Evolutionary conservation across 1,284 basidiomycete genomes (phyloP).

Genomic region (Cutaneotrichosporon sp.): DNA sequence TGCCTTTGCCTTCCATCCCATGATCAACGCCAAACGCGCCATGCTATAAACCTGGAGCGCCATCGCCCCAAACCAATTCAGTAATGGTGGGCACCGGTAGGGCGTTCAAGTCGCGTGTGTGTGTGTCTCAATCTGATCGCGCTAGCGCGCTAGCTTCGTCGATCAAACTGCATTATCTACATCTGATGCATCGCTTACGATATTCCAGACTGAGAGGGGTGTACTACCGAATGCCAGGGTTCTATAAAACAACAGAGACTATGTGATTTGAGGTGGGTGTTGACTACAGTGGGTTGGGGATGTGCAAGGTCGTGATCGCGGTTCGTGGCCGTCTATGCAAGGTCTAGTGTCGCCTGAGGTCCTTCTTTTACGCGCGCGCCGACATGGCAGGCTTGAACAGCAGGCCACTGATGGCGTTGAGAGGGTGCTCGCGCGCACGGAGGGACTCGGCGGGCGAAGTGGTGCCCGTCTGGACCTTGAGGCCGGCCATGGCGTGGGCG

Average conservation of each 20-base stretch:
- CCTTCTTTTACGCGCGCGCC: conserved; percentile 5
- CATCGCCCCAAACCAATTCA: too few species aligned
- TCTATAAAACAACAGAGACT: conserved; percentile 11
- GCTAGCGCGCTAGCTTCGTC: background rate
- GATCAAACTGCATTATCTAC: conserved; percentile 55
- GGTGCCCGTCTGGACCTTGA: conserved; percentile 37
- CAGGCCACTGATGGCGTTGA: conserved; percentile 30
- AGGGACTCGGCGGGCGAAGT: conserved; percentile 17
- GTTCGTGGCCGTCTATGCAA: conserved; percentile 6
- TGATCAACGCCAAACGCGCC: too few species aligned
- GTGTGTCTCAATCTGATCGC: too few species aligned
- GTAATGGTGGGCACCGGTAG: too few species aligned
- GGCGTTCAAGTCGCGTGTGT: too few species aligned
- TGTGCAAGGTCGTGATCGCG: background rate
- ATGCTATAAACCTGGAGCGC: too few species aligned
- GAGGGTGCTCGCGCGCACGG: conserved; percentile 34
- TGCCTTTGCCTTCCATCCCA: too few species aligned
- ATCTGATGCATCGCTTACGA: conserved; percentile 51
- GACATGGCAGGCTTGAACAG: conserved; percentile 27
- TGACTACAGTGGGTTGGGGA: conserved; percentile 4
- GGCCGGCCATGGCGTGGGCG: conserved; percentile 34
- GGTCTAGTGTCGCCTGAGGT: background rate
- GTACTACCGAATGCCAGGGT: background rate
- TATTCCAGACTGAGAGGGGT: conserved; percentile 3
- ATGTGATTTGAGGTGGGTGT: conserved; percentile 9